These are phyloP conservation scores for Paracorniculantispora psalliotae DNA, from an alignment of 2,329 filamentous ascomycete genomes.

Conservation along the genomic window DNA sequence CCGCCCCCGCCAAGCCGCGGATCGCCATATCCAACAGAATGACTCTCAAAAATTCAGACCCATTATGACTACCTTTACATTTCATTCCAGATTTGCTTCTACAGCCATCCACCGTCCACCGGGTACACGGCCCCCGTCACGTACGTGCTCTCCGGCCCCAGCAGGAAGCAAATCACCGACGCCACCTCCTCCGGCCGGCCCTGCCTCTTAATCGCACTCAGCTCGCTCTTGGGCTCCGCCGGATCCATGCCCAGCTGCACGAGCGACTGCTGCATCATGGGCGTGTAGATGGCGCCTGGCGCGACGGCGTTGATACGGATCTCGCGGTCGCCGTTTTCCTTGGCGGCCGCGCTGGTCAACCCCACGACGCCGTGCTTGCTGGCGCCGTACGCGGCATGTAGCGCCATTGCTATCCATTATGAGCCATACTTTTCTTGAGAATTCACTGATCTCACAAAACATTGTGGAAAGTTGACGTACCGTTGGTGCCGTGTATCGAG, in stretches of 20 bases:
- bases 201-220: slow-evolving; percentile 37
- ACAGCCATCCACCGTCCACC: slow-evolving; percentile 42
- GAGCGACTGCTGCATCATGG: slow-evolving; percentile 42
- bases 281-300: slow-evolving; percentile 46
- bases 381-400: slow-evolving; percentile 33
- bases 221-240: slow-evolving; percentile 37
- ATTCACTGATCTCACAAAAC: too few species aligned
- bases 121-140: slow-evolving; percentile 37
- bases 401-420: slow-evolving; percentile 31
- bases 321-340: slow-evolving; percentile 38
- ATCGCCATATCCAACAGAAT: background rate
- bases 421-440: too few species aligned
- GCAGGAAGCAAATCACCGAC: slow-evolving; percentile 30
- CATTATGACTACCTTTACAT: background rate
- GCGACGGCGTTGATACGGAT: slow-evolving; percentile 43
- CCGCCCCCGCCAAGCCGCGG: background rate
- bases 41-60: too few species aligned
- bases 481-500: slow-evolving; percentile 42
- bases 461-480: slow-evolving; percentile 24
- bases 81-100: background rate
- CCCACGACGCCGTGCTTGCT: slow-evolving; percentile 36
- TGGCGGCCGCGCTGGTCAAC: slow-evolving; percentile 32
- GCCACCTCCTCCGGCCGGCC: slow-evolving; percentile 38
- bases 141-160: slow-evolving; percentile 31
- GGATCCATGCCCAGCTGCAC: slow-evolving; percentile 28